Conservation (phyloP, 768 basidiomycete species). For the Collybia sordida region DNA sequence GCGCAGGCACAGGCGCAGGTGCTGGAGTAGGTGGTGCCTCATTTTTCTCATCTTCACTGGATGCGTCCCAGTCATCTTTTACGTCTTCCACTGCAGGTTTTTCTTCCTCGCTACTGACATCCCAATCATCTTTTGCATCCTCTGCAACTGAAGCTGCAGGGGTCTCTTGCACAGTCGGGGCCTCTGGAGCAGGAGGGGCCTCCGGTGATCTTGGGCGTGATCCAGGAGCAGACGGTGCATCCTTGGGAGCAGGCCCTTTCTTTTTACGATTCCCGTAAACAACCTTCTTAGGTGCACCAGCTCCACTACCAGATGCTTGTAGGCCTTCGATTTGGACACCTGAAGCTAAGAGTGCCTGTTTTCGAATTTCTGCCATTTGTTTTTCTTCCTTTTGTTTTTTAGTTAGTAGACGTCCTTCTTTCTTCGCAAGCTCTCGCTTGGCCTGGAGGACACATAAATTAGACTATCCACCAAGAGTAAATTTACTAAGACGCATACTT, state of each 20-base stretch:
- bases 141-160: conserved; percentile 24
- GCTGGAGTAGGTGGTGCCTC: conserved; percentile 19
- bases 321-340: conserved; percentile 91
- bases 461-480: conserved; percentile 1
- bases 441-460: conserved; percentile 45
- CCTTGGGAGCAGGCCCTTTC: conserved; percentile 54
- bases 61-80: conserved; percentile 63
- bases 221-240: conserved; percentile 50
- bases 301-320: conserved; percentile 51
- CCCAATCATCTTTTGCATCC: conserved; percentile 43
- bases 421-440: conserved; percentile 87
- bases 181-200: conserved; percentile 25
- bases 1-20: conserved; percentile 5
- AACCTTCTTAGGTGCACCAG: conserved; percentile 63
- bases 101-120: conserved; percentile 21
- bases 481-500: conserved; percentile 41
- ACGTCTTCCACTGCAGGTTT: conserved; percentile 29
- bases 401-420: conserved; percentile 93
- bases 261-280: conserved; percentile 86
- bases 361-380: conserved; percentile 86
- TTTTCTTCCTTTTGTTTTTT: conserved; percentile 96
- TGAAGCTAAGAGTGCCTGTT: conserved; percentile 85
- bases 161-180: conserved; percentile 12
- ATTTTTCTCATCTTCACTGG: conserved; percentile 57
- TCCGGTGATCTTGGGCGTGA: conserved; percentile 56